Conservation (phyloP, 192 early-diverging fungal species). For the Rhizoclosmatium globosum region DNA sequence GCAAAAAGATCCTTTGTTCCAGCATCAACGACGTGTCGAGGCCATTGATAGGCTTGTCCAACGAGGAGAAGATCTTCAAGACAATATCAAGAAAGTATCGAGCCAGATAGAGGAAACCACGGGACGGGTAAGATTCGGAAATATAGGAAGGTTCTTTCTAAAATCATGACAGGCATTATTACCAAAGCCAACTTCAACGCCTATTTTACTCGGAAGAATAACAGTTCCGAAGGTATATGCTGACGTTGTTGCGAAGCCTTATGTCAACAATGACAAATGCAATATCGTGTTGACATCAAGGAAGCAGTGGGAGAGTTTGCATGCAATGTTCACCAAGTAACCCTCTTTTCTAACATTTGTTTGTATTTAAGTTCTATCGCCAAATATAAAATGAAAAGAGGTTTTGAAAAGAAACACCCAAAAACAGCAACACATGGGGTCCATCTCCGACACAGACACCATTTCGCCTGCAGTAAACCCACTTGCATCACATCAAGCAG, state of each 20-base stretch:
- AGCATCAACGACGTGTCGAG: conserved; percentile 29
- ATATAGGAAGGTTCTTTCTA: not conserved
- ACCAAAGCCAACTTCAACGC: conserved; percentile 15
- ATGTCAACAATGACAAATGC: conserved; percentile 12
- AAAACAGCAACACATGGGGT: too few relatives aligned
- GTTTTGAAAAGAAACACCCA: too few relatives aligned
- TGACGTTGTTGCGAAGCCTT: not conserved
- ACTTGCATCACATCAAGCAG: not conserved
- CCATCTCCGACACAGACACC: too few relatives aligned
- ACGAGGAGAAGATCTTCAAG: conserved; percentile 36
- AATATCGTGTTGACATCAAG: conserved; percentile 24
- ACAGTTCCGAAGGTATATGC: conserved; percentile 27
- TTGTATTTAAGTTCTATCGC: too few relatives aligned
- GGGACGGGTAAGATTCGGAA: conserved; percentile 8
- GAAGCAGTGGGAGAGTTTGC: conserved; percentile 31
- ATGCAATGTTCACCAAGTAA: conserved; percentile 22
- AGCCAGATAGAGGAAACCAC: conserved; percentile 33
- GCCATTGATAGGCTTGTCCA: conserved; percentile 31
- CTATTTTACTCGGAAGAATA: conserved; percentile 19
- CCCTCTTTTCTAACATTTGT: too few relatives aligned
- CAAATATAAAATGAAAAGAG: too few relatives aligned
- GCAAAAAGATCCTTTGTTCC: conserved; percentile 33
- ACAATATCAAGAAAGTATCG: conserved; percentile 32
- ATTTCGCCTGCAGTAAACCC: too few relatives aligned
- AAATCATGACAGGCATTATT: conserved; percentile 6